Conservation (phyloP, 2,329 filamentous ascomycete species). For the Tolypocladium album region DNA sequence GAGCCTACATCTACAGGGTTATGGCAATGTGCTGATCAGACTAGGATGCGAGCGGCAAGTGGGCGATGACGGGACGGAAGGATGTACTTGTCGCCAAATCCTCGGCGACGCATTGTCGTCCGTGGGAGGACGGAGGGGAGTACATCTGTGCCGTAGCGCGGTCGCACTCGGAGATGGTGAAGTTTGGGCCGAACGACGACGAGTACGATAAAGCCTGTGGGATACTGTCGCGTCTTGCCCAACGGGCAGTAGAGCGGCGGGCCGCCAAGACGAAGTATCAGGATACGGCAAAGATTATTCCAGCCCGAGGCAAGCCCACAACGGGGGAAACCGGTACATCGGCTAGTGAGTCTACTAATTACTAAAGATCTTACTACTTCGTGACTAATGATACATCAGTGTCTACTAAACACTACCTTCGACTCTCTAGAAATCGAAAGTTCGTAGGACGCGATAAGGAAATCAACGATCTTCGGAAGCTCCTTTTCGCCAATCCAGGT, state of each 20-base stretch:
- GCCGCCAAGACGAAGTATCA: background rate
- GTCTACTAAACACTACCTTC: too few species aligned
- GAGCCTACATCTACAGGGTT: background rate
- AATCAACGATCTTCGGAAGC: too few species aligned
- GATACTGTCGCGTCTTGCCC: background rate
- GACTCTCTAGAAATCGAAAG: too few species aligned
- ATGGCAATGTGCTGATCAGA: background rate
- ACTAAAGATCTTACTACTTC: too few species aligned
- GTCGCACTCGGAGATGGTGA: background rate
- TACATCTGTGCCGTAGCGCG: background rate
- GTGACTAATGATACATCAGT: too few species aligned
- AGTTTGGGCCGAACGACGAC: background rate
- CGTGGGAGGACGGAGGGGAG: background rate
- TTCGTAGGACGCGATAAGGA: too few species aligned
- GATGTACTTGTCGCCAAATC: background rate
- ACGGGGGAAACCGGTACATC: too few species aligned
- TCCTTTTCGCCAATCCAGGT: too few species aligned
- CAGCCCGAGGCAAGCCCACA: too few species aligned
- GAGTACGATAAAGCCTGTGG: background rate
- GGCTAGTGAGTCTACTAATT: too few species aligned
- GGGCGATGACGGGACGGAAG: background rate
- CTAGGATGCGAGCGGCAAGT: background rate
- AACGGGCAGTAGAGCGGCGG: background rate
- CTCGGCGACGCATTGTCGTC: background rate
- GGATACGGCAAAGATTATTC: too few species aligned